A percentile compares a stretch with the other conserved stretches of the same genome.
Conservation (phyloP, 2,329 filamentous ascomycete genomes). For the Fusarium decemcellulare region DNA sequence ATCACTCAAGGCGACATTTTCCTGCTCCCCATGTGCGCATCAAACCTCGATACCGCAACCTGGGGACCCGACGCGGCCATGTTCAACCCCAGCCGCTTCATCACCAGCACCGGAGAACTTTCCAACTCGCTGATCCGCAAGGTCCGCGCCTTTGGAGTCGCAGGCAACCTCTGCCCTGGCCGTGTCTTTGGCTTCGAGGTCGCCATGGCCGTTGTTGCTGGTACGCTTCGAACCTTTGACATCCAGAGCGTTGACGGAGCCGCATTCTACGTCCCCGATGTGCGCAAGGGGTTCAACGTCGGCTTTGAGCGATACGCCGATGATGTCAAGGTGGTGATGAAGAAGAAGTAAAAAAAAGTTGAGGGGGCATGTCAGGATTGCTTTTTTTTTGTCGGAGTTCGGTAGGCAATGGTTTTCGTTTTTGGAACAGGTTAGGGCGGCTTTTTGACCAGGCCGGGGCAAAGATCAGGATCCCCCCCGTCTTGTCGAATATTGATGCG, state of each 20-base stretch:
- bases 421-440: too few relatives aligned
- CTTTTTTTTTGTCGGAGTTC: too few relatives aligned
- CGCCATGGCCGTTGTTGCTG: conserved; percentile 46
- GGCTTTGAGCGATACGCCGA: conserved; percentile 50
- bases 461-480: too few relatives aligned
- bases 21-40: conserved; percentile 51
- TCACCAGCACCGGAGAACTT: conserved; percentile 40
- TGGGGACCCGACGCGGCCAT: conserved; percentile 48
- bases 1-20: conserved; percentile 49
- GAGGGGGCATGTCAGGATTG: too few relatives aligned
- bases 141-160: conserved; percentile 50
- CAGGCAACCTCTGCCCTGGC: conserved; percentile 51
- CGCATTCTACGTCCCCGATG: conserved; percentile 39
- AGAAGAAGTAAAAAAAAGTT: conserved; percentile 12
- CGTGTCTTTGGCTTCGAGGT: conserved; percentile 50
- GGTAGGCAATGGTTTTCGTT: too few relatives aligned
- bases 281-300: conserved; percentile 47
- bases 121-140: conserved; percentile 41
- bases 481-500: too few relatives aligned
- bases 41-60: conserved; percentile 44
- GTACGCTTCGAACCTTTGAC: conserved; percentile 47
- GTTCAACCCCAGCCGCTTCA: conserved; percentile 49
- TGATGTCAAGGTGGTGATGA: conserved; percentile 46
- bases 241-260: conserved; percentile 36
- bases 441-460: too few relatives aligned